Evolutionary conservation across 202 grass and related monocot genomes (phyloP).

Genomic region (Saccharum hybrid): DNA sequence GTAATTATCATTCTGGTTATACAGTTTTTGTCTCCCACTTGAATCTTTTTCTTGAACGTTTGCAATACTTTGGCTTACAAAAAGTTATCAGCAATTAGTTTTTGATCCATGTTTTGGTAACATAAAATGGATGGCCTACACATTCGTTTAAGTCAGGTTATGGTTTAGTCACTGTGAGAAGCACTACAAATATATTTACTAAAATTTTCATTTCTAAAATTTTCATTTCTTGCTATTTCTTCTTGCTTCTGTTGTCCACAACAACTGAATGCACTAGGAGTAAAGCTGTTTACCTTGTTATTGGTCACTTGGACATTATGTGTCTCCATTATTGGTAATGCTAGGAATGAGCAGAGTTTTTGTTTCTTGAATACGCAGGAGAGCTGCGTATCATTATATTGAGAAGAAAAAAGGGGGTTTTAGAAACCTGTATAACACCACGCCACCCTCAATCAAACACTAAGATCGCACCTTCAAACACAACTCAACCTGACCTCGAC

Average conservation of each 20-base stretch:
- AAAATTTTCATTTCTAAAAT: conserved; percentile 9
- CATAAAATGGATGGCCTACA: conserved; percentile 17
- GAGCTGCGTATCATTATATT: no score
- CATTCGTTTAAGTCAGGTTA: neutral
- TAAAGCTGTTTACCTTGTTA: conserved; percentile 28
- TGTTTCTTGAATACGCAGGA: no score
- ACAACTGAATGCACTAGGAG: neutral
- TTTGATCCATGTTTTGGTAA: conserved; percentile 36
- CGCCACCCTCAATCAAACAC: no score
- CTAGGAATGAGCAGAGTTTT: neutral
- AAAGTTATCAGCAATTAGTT: conserved; percentile 14
- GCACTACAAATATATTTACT: neutral
- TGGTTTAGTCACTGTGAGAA: conserved; percentile 17
- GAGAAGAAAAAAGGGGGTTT: no score
- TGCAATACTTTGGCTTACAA: conserved; percentile 25
- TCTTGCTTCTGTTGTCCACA: neutral
- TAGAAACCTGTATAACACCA: no score
- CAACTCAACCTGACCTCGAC: no score
- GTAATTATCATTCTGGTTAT: conserved; percentile 35
- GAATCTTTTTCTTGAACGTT: conserved; percentile 7
- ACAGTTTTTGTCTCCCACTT: conserved; percentile 34
- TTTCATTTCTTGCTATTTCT: conserved; percentile 12
- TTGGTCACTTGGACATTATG: neutral
- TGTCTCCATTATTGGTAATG: conserved; percentile 1
- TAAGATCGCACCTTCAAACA: no score